Conservation (phyloP, 2,329 filamentous ascomycete species). For the Hypoxylon sp. region DNA sequence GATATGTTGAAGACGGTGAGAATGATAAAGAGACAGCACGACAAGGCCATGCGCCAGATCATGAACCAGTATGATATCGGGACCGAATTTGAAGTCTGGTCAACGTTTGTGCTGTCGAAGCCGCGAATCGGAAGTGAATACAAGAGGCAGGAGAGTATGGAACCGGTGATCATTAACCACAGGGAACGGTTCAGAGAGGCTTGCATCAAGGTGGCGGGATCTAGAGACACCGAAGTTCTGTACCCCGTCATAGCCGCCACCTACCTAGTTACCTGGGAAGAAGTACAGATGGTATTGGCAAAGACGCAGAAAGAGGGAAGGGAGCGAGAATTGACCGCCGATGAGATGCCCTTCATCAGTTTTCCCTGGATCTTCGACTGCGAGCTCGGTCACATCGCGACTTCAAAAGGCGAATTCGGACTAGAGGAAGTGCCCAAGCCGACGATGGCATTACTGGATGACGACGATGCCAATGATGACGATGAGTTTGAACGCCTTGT, state of each 20-base stretch:
- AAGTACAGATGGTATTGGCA: constrained; percentile 71
- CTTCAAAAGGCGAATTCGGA: constrained; percentile 53
- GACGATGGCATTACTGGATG: constrained; percentile 14
- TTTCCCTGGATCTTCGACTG: constrained; percentile 93
- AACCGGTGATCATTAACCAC: constrained; percentile 73
- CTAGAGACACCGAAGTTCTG: constrained; percentile 68
- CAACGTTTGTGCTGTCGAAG: constrained; percentile 83
- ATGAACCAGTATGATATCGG: constrained; percentile 87
- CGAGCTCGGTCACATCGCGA: constrained; percentile 78
- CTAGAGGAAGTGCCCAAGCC: constrained; percentile 43
- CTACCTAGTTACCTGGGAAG: constrained; percentile 84
- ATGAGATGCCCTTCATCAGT: constrained; percentile 83
- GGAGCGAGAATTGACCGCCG: constrained; percentile 56
- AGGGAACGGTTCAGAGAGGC: constrained; percentile 76
- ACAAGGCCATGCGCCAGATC: constrained; percentile 79
- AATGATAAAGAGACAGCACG: constrained; percentile 81
- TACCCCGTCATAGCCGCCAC: constrained; percentile 85
- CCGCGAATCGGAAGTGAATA: constrained; percentile 81
- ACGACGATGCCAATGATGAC: constrained; percentile 34
- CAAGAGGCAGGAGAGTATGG: constrained; percentile 88
- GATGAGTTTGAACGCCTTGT: constrained; percentile 44
- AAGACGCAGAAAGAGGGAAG: constrained; percentile 57
- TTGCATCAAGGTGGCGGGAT: constrained; percentile 75
- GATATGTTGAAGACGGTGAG: constrained; percentile 69
- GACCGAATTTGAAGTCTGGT: constrained; percentile 94